Evolutionary conservation across 495 filamentous ascomycete species (phyloP), one percentile per base, ranked within the genome.

Genomic region (Aspergillus bridgeri): DNA sequence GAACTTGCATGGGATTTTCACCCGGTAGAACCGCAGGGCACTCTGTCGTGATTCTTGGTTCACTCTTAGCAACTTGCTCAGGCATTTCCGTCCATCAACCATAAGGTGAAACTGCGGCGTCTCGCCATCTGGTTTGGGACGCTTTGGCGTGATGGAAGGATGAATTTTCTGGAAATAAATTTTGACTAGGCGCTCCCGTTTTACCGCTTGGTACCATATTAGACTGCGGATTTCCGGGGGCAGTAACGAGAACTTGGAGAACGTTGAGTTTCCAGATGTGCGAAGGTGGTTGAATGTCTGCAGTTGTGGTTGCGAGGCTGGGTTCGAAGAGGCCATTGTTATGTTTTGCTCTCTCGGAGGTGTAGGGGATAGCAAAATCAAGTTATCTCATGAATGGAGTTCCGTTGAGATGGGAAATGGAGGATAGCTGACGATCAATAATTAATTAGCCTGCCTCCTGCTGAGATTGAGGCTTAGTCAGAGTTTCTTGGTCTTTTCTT

Each of bases 1-100:
- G 33, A 52, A 18, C 6, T 52, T 38, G 8, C 50, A 52, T 27
- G 50, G 50, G 29, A 52, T 42, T 6, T 52, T 27, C n/a, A 42
- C 50, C n/a, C 50, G 50, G 50, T 52, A 52, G 27, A 52, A 52
- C 3, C 27, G 21, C 9, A 52, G 50, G n/a, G 50, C 50, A 11
- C 27, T 23, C 27, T 52, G 17, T 20, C 50, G 50, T 3, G 50
- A 33, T 22, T 52, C 50, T 27, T 19, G 29, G 17, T 42, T 52
- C 3, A 52, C 27, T 8, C 25, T 27, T 8, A 52, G 50, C n/a
- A 52, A 19, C 21, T 52, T 52, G 27, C 50, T 52, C n/a, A 52
- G 27, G 27, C 9, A 1, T 8, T n/a, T 27, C 50, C 29, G 25
- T 22, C 21, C 25, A 52, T 21, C n/a, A 52, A 38, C 13, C 33